These are phyloP conservation scores for Phytopythium sindhum DNA, from an alignment of 352 stramenopile genomes.

Conservation along the genomic window DNA sequence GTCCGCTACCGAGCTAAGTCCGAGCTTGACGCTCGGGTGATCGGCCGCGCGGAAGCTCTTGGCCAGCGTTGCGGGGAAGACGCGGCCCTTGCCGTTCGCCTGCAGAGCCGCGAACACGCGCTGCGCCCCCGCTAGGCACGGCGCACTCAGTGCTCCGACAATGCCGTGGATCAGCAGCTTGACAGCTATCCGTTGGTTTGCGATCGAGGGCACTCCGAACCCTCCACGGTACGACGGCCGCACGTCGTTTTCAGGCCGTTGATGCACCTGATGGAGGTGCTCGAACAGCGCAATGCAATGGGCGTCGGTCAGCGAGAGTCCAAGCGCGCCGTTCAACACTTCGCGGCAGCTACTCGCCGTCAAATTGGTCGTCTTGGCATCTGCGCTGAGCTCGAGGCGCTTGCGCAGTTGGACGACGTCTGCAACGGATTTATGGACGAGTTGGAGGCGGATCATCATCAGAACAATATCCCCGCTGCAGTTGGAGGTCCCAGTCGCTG, in stretches of 20 bases:
- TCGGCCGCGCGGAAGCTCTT: constrained; percentile 54
- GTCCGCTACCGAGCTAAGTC: constrained; percentile 23
- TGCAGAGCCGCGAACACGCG: constrained; percentile 51
- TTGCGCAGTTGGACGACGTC: constrained; percentile 51
- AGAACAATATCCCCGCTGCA: constrained; percentile 39
- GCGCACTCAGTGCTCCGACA: constrained; percentile 34
- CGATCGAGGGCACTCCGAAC: constrained; percentile 4
- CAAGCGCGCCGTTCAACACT: constrained; percentile 30
- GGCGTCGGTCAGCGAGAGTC: constrained; percentile 35
- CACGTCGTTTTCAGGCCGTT: constrained; percentile 15
- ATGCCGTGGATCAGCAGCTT: constrained; percentile 37
- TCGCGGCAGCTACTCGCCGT: constrained; percentile 39
- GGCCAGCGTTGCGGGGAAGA: constrained; percentile 58
- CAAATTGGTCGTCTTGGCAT: constrained; percentile 50
- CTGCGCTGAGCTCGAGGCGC: constrained; percentile 41
- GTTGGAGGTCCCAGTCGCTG: background rate
- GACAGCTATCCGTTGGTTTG: constrained; percentile 24
- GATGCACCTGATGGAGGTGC: constrained; percentile 25
- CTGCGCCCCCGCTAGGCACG: constrained; percentile 26
- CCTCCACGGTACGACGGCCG: background rate
- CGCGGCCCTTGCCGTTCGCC: constrained; percentile 40
- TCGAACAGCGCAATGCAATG: constrained; percentile 52
- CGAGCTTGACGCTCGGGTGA: constrained; percentile 60
- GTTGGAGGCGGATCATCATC: constrained; percentile 33
- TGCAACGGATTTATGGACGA: constrained; percentile 40